Evolutionary conservation across 345 rosid species (phyloP).

Genomic region (Murraya paniculata): DNA sequence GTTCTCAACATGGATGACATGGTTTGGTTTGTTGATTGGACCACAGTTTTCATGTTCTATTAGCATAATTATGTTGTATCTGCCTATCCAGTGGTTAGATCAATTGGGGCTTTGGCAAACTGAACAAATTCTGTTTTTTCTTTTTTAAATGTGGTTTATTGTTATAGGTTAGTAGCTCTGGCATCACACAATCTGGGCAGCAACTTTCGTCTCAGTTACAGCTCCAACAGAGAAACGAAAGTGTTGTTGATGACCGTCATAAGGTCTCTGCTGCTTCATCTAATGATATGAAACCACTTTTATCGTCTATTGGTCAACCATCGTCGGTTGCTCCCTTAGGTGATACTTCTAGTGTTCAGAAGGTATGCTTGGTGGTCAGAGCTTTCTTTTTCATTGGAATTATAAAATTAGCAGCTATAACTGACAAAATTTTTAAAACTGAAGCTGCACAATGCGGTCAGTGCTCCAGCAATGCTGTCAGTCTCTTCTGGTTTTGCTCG

Average conservation of each 20-base stretch:
- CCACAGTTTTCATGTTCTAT: background rate
- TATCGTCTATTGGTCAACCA: constrained; percentile 40
- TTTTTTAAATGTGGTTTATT: constrained; percentile 6
- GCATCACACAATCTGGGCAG: constrained; percentile 36
- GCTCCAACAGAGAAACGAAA: constrained; percentile 59
- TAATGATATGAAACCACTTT: constrained; percentile 42
- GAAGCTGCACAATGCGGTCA: constrained; percentile 40
- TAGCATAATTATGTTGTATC: background rate
- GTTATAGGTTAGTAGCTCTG: constrained; percentile 50
- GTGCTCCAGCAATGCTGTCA: constrained; percentile 44
- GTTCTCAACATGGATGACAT: background rate
- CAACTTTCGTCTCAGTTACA: constrained; percentile 51
- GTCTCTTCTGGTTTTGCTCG: constrained; percentile 62
- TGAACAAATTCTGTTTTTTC: constrained; percentile 6
- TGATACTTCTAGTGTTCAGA: constrained; percentile 55
- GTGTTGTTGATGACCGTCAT: constrained; percentile 55
- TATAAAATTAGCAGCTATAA: background rate
- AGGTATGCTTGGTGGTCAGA: constrained; percentile 39
- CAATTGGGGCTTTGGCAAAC: background rate
- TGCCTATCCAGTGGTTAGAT: background rate
- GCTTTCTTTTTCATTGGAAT: background rate
- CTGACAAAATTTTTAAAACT: constrained; percentile 8
- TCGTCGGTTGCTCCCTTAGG: constrained; percentile 33
- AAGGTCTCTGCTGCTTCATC: constrained; percentile 36
- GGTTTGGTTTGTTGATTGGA: background rate